Evolutionary conservation across 2,329 filamentous ascomycete species (phyloP), one percentile per base, ranked within the genome.

Genomic region (Fusarium sp.): DNA sequence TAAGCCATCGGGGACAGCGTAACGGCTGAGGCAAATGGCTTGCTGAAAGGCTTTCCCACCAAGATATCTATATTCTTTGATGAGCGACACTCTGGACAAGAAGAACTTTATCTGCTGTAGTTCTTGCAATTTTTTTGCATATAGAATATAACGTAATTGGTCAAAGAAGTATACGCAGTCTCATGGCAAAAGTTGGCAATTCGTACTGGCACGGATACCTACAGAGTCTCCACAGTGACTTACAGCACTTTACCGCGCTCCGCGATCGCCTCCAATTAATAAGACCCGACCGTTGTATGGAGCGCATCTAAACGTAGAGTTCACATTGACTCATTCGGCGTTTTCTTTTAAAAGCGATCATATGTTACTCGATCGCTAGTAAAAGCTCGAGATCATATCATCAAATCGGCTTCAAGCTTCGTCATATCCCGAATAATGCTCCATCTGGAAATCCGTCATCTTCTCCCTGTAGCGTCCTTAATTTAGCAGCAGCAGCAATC

Each of bases 401-500:
- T 27, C 20, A 43, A 21, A 7, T 30, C 28, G 12, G 3, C 21
- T 42, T 47, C 54, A 32, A 64, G 57, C 57, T 58, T 67, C 64
- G 56, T 43, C 43, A 28, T 48, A 28, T 34, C 59, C 40, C 56
- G 60, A 55, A 34, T 47, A 58, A 62, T 55, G 43, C 51, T 53
- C 53, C 42, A 66, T 67, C 41, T 49, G 46, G 50, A 58, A 7
- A 57, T 28, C 14, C 37, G 43, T 40, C 30, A 40, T 46, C 34
- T 32, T 37, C 20, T 27, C 25, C 14, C 41, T n/a, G 37, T 13
- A 43, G 61, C 40, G 47, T 56, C 51, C 56, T 60, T 66, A 54
- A 65, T 54, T 66, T 66, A 66, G 55, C 60, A 64, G 45, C 61
- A 32, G 37, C 32, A 42, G 28, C 28, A 28, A 64, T 51, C 63